Base-by-base conservation (phyloP, 768 basidiomycete genomes). In the Suillus paluster region DNA sequence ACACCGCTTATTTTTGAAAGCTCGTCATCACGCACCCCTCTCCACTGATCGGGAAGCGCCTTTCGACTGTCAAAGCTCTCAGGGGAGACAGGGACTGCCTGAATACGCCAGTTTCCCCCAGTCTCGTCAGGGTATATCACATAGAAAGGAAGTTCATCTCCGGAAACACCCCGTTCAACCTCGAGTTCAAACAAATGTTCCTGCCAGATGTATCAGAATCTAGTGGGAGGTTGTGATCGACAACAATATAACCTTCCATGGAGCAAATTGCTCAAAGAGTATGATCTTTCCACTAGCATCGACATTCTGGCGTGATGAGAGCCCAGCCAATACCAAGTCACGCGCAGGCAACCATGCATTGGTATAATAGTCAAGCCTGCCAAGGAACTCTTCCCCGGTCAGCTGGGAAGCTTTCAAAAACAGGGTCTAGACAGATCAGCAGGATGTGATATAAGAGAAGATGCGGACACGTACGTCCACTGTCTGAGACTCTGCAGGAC, bases 181-280 rank as follows among this genome's bases (percentile, higher is more conserved):
- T 98, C 97, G 41, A 97, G 80, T 61, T 92, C 88, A 73, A 95
- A 96, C 12, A 99, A 83, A 73, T 99, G 97, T 67, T 97, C 95
- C 86, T 92, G 64, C 30, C 71, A 78, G 58, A 63, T 42, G 55
- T 60, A 52, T 54, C 34, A 48, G 52, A 50, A 58, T n/a, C 50
- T 27, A 41, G 39, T 9, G 39, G 63, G 14, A 23, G 8, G 17
- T 14, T 23, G 46, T n/a, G 34, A 25, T 39, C 33, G 27, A 14
- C 30, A 52, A 30, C 15, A 45, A 36, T 69, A 76, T 15, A 66
- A 88, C 94, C 86, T 95, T 96, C 94, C 94, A 97, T 2, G 95
- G 93, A 14, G 87, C 81, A 75, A 87, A 96, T 64, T 83, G 80
- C 59, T 93, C 84, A 67, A 98, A 90, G 3, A 95, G 74, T 42